Evolutionary conservation across 352 stramenopile genomes (phyloP).

Genomic region (Phytophthora vignae): DNA sequence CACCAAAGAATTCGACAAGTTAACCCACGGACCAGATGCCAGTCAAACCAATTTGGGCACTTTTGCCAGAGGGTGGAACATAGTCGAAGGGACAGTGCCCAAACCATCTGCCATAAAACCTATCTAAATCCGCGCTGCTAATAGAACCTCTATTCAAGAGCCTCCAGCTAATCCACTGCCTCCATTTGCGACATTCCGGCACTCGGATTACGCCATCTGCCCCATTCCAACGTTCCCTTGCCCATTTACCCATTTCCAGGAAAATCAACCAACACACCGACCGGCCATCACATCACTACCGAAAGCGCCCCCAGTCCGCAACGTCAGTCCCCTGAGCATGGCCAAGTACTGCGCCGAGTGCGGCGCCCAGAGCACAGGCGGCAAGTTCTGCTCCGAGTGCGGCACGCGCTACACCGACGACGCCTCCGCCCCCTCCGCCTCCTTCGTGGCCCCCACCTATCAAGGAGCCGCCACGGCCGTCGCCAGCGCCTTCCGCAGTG

Average conservation of each 20-base stretch:
- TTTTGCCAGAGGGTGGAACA: slow-evolving; percentile 1
- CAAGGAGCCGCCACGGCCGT: slow-evolving; percentile 25
- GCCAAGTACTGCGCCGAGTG: slow-evolving; percentile 71
- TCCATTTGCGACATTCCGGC: not conserved
- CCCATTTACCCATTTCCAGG: not conserved
- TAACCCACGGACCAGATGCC: not conserved
- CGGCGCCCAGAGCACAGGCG: slow-evolving; percentile 52
- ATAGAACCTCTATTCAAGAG: not conserved
- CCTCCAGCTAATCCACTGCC: not conserved
- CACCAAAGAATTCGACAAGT: too few relatives aligned
- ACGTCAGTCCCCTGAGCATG: slow-evolving; percentile 30
- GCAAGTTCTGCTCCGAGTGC: slow-evolving; percentile 77
- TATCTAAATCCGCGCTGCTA: not conserved
- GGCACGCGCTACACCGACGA: slow-evolving; percentile 50
- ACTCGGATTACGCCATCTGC: not conserved
- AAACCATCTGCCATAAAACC: not conserved
- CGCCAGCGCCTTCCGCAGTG: slow-evolving; percentile 32
- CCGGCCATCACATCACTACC: slow-evolving; percentile 10
- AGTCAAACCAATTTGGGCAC: not conserved
- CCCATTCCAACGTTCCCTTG: not conserved
- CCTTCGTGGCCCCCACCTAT: slow-evolving; percentile 20
- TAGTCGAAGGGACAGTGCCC: not conserved
- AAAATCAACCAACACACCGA: not conserved
- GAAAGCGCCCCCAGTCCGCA: not conserved
- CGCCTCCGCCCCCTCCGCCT: slow-evolving; percentile 8